phyloP scores from a whole-genome alignment of 352 stramenopile genomes.

The Aphanomyces stellatus region DNA sequence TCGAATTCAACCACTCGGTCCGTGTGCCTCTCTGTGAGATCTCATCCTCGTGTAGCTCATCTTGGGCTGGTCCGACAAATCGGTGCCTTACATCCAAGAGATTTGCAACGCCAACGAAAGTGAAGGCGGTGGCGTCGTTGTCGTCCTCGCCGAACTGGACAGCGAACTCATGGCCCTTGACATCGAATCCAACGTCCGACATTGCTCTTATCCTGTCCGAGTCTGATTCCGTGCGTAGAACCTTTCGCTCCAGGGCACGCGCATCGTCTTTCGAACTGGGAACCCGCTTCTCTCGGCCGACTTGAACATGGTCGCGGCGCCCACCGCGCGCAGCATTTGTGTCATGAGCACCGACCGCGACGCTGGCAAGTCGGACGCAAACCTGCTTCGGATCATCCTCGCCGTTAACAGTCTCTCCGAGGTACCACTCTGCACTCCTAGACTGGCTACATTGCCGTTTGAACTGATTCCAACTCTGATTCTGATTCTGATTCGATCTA shows the following conservation, averaged over 20 bases:
- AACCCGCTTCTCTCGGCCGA: constrained; percentile 71
- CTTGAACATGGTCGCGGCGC: constrained; percentile 65
- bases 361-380: background rate
- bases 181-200: constrained; percentile 33
- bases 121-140: constrained; percentile 70
- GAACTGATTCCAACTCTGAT: too few relatives aligned
- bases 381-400: constrained; percentile 40
- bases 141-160: constrained; percentile 61
- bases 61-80: constrained; percentile 83
- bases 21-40: background rate
- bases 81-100: constrained; percentile 74
- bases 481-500: too few relatives aligned
- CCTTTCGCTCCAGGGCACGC: constrained; percentile 35
- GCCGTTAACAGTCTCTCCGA: constrained; percentile 67
- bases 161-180: constrained; percentile 75
- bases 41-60: constrained; percentile 38
- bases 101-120: constrained; percentile 82
- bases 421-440: too few relatives aligned
- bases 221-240: background rate
- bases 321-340: constrained; percentile 65
- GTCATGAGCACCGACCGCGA: constrained; percentile 38
- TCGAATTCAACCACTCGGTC: constrained; percentile 72
- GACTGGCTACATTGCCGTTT: too few relatives aligned
- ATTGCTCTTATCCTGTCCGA: background rate
- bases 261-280: constrained; percentile 71